Evolutionary conservation across 2,329 filamentous ascomycete species (phyloP).

Genomic region (Aspergillus novofumigatus): DNA sequence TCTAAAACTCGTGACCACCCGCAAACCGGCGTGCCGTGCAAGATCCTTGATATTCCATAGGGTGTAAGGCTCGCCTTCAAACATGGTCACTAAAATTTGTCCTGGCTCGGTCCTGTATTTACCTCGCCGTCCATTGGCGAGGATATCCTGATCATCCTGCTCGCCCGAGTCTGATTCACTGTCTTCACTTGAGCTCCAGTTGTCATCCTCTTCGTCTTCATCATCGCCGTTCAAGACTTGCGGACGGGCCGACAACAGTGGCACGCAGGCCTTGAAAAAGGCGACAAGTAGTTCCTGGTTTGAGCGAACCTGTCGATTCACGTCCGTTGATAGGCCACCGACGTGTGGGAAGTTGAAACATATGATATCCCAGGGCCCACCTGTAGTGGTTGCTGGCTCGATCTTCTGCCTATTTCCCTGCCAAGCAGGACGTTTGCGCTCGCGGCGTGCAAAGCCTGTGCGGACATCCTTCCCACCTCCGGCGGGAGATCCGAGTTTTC

Average conservation of each 20-base stretch:
- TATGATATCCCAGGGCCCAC: conserved; percentile 65
- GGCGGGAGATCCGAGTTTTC: conserved; percentile 35
- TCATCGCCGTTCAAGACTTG: conserved; percentile 16
- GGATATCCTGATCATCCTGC: neutral
- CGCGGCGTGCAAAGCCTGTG: conserved; percentile 33
- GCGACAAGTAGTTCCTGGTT: conserved; percentile 64
- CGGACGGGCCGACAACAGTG: conserved; percentile 33
- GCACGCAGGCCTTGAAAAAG: conserved; percentile 45
- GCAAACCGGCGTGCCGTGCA: conserved; percentile 61
- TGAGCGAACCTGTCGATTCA: conserved; percentile 87
- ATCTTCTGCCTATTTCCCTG: conserved; percentile 8
- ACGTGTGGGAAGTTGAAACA: conserved; percentile 98
- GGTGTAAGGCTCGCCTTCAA: conserved; percentile 91
- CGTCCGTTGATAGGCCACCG: conserved; percentile 84
- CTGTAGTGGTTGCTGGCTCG: conserved; percentile 3
- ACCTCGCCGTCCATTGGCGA: conserved; percentile 5
- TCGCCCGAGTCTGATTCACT: conserved; percentile 1
- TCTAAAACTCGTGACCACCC: conserved; percentile 44
- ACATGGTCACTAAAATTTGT: conserved; percentile 76
- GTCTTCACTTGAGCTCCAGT: neutral
- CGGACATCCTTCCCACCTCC: conserved; percentile 43
- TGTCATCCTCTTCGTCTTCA: conserved; percentile 11
- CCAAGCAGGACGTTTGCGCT: conserved; percentile 29
- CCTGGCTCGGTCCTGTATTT: conserved; percentile 32
- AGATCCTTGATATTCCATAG: conserved; percentile 93